phyloP scores from a whole-genome alignment of 495 filamentous ascomycete species.

The Penicillium waksmanii region DNA sequence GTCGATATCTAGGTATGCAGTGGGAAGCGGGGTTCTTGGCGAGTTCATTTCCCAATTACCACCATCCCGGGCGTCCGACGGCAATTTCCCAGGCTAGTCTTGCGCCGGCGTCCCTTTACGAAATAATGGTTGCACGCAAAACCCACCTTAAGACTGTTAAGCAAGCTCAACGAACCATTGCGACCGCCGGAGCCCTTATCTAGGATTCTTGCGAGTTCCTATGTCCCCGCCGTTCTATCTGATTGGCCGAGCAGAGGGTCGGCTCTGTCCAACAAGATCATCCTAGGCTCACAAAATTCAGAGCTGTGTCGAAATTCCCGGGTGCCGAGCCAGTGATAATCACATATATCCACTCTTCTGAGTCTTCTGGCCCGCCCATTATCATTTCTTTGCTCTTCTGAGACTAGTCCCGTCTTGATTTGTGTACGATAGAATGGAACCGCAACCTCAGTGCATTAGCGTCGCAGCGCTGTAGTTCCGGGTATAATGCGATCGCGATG shows the following conservation, averaged over 20 bases:
- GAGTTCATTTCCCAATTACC: neutral
- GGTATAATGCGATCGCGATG: neutral
- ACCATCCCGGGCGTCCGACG: constrained; percentile 4
- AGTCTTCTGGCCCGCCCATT: too few species aligned
- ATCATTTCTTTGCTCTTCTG: neutral
- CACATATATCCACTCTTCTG: neutral
- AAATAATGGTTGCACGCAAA: neutral
- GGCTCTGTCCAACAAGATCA: neutral
- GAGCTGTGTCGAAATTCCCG: neutral
- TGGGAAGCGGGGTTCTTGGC: constrained; percentile 5
- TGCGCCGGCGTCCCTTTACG: neutral
- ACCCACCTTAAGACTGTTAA: too few species aligned
- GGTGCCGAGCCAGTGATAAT: neutral
- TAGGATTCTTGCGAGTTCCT: neutral
- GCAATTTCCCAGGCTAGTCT: neutral
- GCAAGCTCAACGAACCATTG: neutral
- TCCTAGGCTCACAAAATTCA: neutral
- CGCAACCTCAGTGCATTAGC: constrained; percentile 5
- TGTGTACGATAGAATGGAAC: neutral
- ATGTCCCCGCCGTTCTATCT: neutral
- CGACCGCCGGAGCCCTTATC: neutral
- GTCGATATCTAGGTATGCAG: neutral
- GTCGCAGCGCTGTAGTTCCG: neutral
- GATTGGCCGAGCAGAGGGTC: neutral
- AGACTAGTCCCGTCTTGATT: neutral